Evolutionary conservation across 1,284 basidiomycete species (phyloP), one percentile per base, ranked within the genome.

Genomic region (Trametes versicolor): DNA sequence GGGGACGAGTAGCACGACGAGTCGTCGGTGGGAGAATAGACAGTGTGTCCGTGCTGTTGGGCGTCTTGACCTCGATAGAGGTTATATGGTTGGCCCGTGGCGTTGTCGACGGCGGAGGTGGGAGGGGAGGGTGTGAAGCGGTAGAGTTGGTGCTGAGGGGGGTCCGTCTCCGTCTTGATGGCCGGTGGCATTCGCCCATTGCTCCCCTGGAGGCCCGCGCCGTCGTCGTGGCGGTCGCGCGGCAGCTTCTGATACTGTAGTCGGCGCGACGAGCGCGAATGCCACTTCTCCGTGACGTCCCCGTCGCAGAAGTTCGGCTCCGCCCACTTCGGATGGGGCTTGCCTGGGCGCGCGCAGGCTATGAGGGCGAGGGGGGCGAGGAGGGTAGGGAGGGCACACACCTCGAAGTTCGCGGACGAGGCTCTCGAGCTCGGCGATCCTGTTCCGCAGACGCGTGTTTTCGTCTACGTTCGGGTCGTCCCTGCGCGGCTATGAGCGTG

Each of bases 371-470:
- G 51, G 25, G 53, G 25, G 36, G 15, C 48, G 23, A 52, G 65
- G 53, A 47, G 52, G 17, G 36, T 29, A 41, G 50, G 48, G 36
- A 60, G 62, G 36, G 54, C 23, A 73, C 83, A 65, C 79, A 89
- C 91, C 91, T 74, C 90, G 84, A 32, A 94, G 81, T 75, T 95
- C 94, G 62, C 94, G 85, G 41, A 96, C 93, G 27, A 96, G 86
- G 71, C 91, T 92, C 80, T 97, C 95, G 56, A 97, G 86, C 78
- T 97, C 95, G 49, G 94, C 94, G 70, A 97, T 94, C 43, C 95
- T 84, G 72, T 92, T 91, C 61, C 93, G 85, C 59, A 96, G 82
- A 63, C 92, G 88, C 41, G 92, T 95, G 60, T 85, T 89, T 78
- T 97, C 95, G 73, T 94, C 91, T 34, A 94, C 77, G 53, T 90